Evolutionary conservation across 345 rosid genomes (phyloP).

Genomic region (Turnera subulata): DNA sequence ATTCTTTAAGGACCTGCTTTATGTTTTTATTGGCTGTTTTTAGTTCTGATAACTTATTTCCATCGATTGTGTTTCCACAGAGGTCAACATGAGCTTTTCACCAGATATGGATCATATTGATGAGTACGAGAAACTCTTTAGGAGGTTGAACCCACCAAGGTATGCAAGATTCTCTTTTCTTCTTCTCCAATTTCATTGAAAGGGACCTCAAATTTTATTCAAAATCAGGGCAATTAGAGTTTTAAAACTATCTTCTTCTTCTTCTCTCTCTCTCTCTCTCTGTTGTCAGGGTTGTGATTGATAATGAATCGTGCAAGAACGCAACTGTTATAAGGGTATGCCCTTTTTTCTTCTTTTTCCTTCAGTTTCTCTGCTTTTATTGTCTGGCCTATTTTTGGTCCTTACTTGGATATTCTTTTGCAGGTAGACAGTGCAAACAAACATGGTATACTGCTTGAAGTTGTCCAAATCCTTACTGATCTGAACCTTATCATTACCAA

Average conservation of each 20-base stretch:
- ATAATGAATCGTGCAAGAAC: conserved; percentile 77
- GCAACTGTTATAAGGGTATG: conserved; percentile 85
- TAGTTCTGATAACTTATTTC: conserved; percentile 8
- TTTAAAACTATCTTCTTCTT: conserved; percentile 6
- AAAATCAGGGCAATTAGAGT: not conserved
- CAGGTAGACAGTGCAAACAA: conserved; percentile 96
- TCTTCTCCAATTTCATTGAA: conserved; percentile 13
- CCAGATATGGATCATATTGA: conserved; percentile 51
- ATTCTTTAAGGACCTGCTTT: conserved; percentile 9
- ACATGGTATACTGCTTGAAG: conserved; percentile 91
- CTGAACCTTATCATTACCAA: conserved; percentile 74
- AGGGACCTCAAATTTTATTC: conserved; percentile 3
- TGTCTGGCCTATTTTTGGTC: conserved; percentile 5
- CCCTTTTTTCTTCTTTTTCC: conserved; percentile 4
- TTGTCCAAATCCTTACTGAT: conserved; percentile 92
- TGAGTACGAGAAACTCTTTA: conserved; percentile 79
- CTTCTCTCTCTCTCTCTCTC: not conserved
- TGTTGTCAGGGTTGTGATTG: conserved; percentile 82
- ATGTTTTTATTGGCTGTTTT: conserved; percentile 14
- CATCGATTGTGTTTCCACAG: conserved; percentile 27
- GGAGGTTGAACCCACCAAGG: conserved; percentile 98
- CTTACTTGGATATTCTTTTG: conserved; percentile 15
- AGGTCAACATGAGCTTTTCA: conserved; percentile 63
- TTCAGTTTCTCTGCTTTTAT: not conserved
- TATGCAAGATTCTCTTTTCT: conserved; percentile 11